Conservation (phyloP, 2,329 filamentous ascomycete genomes). For the Aaosphaeria arxii region DNA sequence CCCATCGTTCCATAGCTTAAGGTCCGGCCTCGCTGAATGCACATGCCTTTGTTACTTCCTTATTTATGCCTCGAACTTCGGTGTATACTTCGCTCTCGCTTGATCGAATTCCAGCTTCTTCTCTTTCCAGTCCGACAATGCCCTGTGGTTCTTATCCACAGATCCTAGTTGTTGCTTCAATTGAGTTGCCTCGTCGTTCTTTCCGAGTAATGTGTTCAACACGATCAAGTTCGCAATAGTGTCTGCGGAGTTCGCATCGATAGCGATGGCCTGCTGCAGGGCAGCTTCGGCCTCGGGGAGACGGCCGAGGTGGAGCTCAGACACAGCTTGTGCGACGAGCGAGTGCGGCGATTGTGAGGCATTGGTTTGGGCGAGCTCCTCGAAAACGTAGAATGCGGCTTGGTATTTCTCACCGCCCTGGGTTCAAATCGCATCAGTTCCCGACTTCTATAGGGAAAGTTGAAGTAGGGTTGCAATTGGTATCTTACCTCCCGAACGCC, state of each 20-base stretch:
- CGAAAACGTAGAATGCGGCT: constrained; percentile 94
- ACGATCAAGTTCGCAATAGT: constrained; percentile 83
- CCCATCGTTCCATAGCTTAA: not conserved
- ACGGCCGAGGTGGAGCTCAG: constrained; percentile 86
- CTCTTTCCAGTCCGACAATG: constrained; percentile 72
- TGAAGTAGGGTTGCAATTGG: not conserved
- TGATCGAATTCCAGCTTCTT: constrained; percentile 87
- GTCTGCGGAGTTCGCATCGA: constrained; percentile 68
- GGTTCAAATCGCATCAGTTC: constrained; percentile 20
- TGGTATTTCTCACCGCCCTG: constrained; percentile 95
- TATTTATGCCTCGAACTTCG: constrained; percentile 66
- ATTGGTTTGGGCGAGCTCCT: constrained; percentile 87
- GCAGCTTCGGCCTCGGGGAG: constrained; percentile 86
- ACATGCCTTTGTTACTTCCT: not conserved
- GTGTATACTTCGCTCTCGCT: constrained; percentile 80
- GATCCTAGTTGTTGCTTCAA: constrained; percentile 52
- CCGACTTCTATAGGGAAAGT: not conserved
- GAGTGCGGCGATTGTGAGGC: constrained; percentile 73
- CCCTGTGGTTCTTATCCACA: constrained; percentile 63
- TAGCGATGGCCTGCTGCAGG: constrained; percentile 73
- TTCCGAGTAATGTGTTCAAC: constrained; percentile 72
- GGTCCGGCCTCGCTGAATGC: no score
- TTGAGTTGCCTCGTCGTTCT: constrained; percentile 57
- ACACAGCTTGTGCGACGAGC: constrained; percentile 83
- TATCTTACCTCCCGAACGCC: constrained; percentile 75